Evolutionary conservation across 306 rosid genomes (phyloP).

Genomic region (Begonia loranthoides): DNA sequence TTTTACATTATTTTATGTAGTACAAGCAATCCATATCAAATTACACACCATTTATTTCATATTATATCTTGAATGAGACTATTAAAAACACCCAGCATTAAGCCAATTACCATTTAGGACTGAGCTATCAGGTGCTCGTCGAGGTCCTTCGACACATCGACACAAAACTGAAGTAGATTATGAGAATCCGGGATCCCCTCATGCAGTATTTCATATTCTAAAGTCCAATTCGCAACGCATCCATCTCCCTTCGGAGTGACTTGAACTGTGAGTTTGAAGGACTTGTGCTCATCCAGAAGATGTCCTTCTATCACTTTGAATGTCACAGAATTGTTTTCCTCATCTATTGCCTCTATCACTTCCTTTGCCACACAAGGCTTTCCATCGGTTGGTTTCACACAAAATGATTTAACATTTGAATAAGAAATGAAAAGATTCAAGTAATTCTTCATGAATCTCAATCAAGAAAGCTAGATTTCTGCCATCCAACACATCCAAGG

Average conservation of each 20-base stretch:
- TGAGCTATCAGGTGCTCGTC: slow-evolving; percentile 7
- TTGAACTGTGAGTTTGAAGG: slow-evolving; percentile 7
- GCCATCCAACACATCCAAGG: no score
- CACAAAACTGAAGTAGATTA: slow-evolving; percentile 6
- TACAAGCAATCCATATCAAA: no score
- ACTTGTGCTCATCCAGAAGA: slow-evolving; percentile 16
- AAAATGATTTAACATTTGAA: no score
- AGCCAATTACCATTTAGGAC: no score
- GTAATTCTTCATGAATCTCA: no score
- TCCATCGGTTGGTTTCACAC: slow-evolving; percentile 17
- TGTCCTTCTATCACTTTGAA: slow-evolving; percentile 30
- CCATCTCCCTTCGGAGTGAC: slow-evolving; percentile 21
- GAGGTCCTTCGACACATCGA: slow-evolving; percentile 11
- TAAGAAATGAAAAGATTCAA: no score
- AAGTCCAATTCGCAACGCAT: slow-evolving; percentile 13
- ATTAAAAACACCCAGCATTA: no score
- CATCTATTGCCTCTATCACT: slow-evolving; percentile 22
- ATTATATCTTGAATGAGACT: no score
- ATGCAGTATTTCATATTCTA: slow-evolving; percentile 34
- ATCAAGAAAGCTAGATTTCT: no score
- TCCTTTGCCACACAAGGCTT: slow-evolving; percentile 20
- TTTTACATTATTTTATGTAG: no score
- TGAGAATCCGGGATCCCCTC: slow-evolving; percentile 24
- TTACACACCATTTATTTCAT: no score
- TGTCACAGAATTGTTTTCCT: slow-evolving; percentile 12